Conservation (phyloP, 352 stramenopile genomes). For the Phytophthora ramorum region DNA sequence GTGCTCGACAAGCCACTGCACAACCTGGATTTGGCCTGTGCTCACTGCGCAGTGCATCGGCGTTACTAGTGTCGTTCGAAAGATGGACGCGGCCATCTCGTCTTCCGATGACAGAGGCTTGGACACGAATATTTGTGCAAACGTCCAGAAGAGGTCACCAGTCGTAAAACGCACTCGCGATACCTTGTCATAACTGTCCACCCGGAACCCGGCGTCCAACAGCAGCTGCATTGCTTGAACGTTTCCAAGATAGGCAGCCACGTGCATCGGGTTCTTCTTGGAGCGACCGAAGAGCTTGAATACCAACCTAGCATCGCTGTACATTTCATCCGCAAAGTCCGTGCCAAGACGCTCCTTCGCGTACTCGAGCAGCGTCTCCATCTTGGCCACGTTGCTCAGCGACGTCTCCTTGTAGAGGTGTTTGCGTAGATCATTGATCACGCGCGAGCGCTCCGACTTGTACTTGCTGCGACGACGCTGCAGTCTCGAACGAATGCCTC, state of each 20-base stretch:
- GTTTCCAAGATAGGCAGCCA: constrained; percentile 78
- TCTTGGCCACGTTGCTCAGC: constrained; percentile 64
- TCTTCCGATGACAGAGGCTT: constrained; percentile 51
- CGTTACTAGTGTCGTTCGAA: constrained; percentile 74
- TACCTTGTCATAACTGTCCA: constrained; percentile 80
- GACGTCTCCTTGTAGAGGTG: constrained; percentile 73
- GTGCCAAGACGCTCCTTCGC: constrained; percentile 56
- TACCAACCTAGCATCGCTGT: constrained; percentile 55
- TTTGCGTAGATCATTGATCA: constrained; percentile 73
- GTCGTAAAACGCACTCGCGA: constrained; percentile 78
- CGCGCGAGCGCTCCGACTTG: constrained; percentile 49
- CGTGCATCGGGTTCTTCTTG: constrained; percentile 85
- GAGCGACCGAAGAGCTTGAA: constrained; percentile 68
- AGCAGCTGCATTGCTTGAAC: constrained; percentile 64
- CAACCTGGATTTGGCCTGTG: constrained; percentile 61
- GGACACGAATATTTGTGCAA: constrained; percentile 69
- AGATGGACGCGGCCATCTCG: constrained; percentile 65
- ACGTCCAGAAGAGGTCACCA: constrained; percentile 82
- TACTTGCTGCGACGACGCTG: constrained; percentile 39
- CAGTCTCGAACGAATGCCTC: constrained; percentile 70
- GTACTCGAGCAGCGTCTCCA: constrained; percentile 59
- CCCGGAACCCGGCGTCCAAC: constrained; percentile 54
- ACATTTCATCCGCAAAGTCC: constrained; percentile 72
- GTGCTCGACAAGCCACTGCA: constrained; percentile 63
- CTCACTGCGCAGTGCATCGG: constrained; percentile 74